phyloP scores from a whole-genome alignment of 75 land plant genomes.

The Cryptomeria japonica region DNA sequence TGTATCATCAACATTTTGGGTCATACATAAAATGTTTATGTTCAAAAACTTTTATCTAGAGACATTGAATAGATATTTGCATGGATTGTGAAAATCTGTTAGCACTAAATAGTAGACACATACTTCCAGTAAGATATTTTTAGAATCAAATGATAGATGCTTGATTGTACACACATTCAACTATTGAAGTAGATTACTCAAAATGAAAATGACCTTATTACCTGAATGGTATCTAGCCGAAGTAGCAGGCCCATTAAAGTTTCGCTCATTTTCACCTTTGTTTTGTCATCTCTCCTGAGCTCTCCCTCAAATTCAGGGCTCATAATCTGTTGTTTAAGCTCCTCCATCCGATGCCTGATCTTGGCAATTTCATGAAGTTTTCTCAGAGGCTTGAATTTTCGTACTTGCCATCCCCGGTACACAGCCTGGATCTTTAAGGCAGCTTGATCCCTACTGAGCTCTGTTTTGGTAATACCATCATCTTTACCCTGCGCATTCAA shows the following conservation, averaged over 20 bases:
- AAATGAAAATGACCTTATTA: constrained; percentile 13
- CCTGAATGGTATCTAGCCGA: constrained; percentile 71
- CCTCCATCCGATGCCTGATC: constrained; percentile 28
- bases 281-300: constrained; percentile 18
- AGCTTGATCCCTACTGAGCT: constrained; percentile 25
- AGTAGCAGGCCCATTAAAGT: constrained; percentile 62
- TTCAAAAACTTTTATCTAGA: too few relatives aligned
- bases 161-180: too few relatives aligned
- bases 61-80: too few relatives aligned
- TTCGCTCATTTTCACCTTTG: constrained; percentile 36
- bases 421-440: constrained; percentile 56
- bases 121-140: too few relatives aligned
- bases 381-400: constrained; percentile 49
- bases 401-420: constrained; percentile 55
- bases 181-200: not conserved
- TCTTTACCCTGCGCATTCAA: not conserved
- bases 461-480: not conserved
- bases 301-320: constrained; percentile 19
- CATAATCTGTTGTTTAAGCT: constrained; percentile 19
- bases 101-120: too few relatives aligned
- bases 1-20: too few relatives aligned
- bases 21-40: too few relatives aligned
- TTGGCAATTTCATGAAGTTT: constrained; percentile 48
- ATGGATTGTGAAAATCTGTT: too few relatives aligned
- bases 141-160: too few relatives aligned